phyloP scores from a whole-genome alignment of 208 protist genomes.

The Giardia duodenalis region DNA sequence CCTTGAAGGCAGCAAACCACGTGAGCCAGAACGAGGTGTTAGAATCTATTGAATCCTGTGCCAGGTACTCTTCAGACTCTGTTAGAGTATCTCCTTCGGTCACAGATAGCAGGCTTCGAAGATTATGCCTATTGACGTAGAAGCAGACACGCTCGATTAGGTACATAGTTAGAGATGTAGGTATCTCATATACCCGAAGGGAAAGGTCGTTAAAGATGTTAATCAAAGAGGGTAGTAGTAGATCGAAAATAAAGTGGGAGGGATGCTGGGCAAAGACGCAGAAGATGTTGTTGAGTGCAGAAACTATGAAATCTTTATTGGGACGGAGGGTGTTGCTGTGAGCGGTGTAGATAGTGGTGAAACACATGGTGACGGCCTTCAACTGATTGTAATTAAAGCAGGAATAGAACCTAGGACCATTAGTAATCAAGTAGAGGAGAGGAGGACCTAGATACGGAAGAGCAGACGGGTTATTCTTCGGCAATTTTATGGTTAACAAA shows the following conservation, averaged over 20 bases:
- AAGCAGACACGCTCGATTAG: not conserved
- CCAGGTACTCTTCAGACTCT: not conserved
- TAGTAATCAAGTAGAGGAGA: not conserved
- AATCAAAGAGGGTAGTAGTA: not conserved
- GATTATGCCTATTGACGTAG: not conserved
- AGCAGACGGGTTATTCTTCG: not conserved
- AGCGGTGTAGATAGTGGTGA: not conserved
- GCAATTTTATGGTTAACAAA: not conserved
- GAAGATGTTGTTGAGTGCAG: not conserved
- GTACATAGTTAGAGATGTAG: not conserved
- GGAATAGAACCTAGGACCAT: not conserved
- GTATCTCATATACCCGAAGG: not conserved
- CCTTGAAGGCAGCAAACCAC: not conserved
- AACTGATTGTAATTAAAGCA: not conserved
- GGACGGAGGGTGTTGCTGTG: not conserved
- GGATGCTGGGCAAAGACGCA: not conserved
- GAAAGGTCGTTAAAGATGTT: not conserved
- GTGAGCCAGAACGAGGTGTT: not conserved
- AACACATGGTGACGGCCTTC: not conserved
- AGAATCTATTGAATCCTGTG: not conserved
- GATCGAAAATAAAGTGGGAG: not conserved
- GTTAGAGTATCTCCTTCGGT: not conserved
- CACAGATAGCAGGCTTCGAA: not conserved
- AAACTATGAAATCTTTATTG: not conserved
- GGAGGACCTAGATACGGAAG: not conserved